A percentile compares a stretch with the other conserved stretches of the same genome.
Evolutionary conservation across 2,329 filamentous ascomycete genomes (phyloP).

Genomic region (Magnaporthales sp.): DNA sequence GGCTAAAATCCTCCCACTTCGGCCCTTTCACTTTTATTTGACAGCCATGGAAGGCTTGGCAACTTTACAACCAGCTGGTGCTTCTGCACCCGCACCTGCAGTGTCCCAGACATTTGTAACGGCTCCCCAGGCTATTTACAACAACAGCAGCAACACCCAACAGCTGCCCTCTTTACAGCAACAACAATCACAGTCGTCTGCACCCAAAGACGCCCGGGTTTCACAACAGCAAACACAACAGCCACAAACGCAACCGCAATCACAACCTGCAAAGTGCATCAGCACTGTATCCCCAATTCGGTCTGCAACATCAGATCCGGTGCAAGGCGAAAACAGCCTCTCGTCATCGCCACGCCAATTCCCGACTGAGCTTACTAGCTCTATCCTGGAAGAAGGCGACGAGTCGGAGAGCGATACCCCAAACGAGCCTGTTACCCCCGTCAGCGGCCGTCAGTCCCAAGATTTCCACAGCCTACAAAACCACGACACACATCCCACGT

Average conservation of each 20-base stretch:
- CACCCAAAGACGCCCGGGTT: neutral
- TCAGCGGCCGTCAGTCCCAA: conserved; percentile 47
- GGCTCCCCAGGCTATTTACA: neutral
- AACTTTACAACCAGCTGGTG: neutral
- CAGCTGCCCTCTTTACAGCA: neutral
- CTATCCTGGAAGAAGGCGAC: conserved; percentile 49
- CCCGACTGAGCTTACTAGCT: conserved; percentile 39
- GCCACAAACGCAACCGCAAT: neutral
- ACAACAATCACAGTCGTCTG: neutral
- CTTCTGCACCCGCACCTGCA: neutral
- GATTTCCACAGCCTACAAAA: conserved; percentile 39
- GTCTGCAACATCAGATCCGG: neutral
- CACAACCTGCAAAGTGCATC: neutral
- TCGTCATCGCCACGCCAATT: conserved; percentile 37
- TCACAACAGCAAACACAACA: neutral
- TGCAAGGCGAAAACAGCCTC: conserved; percentile 14
- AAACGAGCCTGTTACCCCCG: conserved; percentile 53
- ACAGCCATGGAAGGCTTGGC: neutral
- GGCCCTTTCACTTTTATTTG: neutral
- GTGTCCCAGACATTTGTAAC: neutral
- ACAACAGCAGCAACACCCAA: neutral
- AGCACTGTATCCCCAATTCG: neutral
- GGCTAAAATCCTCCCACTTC: neutral
- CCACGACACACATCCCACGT: conserved; percentile 22
- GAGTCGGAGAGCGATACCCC: conserved; percentile 52